These are phyloP conservation scores for Claviceps spartinae DNA, from an alignment of 2,329 filamentous ascomycete species.

Conservation along the genomic window DNA sequence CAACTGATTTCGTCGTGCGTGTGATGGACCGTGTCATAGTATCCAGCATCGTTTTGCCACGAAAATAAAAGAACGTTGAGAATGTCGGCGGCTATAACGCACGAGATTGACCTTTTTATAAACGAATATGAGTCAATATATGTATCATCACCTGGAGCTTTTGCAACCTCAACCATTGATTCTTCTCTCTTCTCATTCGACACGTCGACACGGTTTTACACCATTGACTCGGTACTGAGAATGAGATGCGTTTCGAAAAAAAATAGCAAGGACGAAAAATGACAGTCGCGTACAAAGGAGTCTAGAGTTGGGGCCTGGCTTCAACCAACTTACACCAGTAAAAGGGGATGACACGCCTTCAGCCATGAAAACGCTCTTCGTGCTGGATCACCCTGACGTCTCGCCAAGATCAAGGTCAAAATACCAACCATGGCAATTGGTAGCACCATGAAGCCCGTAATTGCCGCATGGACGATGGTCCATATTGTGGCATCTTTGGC, in stretches of 20 bases:
- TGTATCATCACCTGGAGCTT: background rate
- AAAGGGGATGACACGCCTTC: conserved; percentile 3
- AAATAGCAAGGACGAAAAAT: background rate
- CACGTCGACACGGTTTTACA: too few relatives aligned
- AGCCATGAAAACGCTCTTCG: conserved; percentile 5
- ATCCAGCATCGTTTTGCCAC: conserved; percentile 6
- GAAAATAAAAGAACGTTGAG: conserved; percentile 5
- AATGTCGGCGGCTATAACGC: conserved; percentile 5
- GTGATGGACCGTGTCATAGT: conserved; percentile 5
- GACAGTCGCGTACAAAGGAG: background rate
- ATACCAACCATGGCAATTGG: conserved; percentile 4
- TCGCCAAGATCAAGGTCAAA: conserved; percentile 2
- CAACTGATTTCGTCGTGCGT: conserved; percentile 5
- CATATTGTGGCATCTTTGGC: conserved; percentile 2
- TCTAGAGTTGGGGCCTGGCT: background rate
- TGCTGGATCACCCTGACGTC: conserved; percentile 3
- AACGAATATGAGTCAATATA: background rate
- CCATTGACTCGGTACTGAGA: too few relatives aligned
- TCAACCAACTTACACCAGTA: conserved; percentile 4
- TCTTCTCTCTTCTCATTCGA: too few relatives aligned
- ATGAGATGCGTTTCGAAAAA: too few relatives aligned
- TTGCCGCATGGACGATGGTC: conserved; percentile 6
- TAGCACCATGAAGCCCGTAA: conserved; percentile 5
- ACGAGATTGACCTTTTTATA: conserved; percentile 3
- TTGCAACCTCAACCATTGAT: background rate